Evolutionary conservation across 2,329 filamentous ascomycete species (phyloP).

Genomic region (Botryotinia globosa): DNA sequence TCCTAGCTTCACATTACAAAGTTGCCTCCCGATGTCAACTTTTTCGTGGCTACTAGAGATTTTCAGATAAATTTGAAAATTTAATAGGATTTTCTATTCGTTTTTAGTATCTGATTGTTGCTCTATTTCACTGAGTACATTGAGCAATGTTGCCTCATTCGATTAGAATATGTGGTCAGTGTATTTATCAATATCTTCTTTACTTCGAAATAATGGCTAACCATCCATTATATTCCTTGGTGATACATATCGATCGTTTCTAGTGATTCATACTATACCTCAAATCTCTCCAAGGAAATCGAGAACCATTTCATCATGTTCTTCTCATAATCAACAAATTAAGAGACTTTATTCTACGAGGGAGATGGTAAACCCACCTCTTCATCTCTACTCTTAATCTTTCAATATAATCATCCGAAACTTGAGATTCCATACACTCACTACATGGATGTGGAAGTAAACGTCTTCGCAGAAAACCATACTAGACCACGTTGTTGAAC

Average conservation of each 20-base stretch:
- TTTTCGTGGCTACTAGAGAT: background rate
- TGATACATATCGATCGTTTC: background rate
- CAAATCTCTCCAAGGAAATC: background rate
- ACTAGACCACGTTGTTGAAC: background rate
- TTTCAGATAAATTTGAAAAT: background rate
- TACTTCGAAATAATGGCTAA: background rate
- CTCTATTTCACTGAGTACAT: background rate
- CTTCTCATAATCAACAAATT: background rate
- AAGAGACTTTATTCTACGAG: accelerated
- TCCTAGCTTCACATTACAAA: background rate
- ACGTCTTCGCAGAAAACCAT: background rate
- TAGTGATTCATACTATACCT: background rate
- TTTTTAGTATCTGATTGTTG: background rate
- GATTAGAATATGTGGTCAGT: background rate
- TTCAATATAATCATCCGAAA: background rate
- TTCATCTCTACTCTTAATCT: background rate
- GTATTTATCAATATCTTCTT: no score
- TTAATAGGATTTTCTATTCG: background rate
- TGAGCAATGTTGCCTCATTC: background rate
- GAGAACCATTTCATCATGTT: background rate
- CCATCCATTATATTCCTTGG: background rate
- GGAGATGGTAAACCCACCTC: background rate
- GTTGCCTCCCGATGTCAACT: background rate
- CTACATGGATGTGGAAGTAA: background rate
- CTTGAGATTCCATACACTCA: background rate